Percentiles rank a stretch among this genome's conserved stretches.
Evolutionary conservation across 495 filamentous ascomycete species (phyloP).

Genomic region (Penicillium turbatum): DNA sequence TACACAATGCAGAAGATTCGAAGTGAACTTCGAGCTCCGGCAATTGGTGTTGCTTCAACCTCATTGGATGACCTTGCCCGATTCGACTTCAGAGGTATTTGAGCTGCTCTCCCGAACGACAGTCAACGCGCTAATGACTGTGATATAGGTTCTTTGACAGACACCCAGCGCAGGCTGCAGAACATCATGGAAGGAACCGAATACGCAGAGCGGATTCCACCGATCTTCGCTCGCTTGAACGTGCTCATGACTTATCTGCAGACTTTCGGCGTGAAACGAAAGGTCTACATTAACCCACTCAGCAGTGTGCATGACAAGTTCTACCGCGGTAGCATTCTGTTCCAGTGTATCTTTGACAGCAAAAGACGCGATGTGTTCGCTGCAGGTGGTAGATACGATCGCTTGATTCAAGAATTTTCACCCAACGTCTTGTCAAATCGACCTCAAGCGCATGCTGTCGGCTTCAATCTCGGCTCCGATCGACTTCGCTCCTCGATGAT

Average conservation of each 20-base stretch:
- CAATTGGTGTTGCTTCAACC: constrained; percentile 79
- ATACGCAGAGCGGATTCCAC: constrained; percentile 59
- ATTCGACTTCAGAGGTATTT: constrained; percentile 82
- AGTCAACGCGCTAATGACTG: constrained; percentile 14
- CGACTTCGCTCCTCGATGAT: constrained; percentile 64
- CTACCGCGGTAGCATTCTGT: constrained; percentile 81
- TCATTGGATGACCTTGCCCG: constrained; percentile 83
- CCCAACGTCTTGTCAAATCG: constrained; percentile 38
- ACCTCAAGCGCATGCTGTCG: constrained; percentile 67
- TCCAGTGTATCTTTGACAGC: constrained; percentile 85
- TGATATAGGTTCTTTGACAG: constrained; percentile 59
- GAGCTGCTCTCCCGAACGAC: neutral
- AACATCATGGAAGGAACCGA: constrained; percentile 67
- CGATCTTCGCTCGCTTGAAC: constrained; percentile 73
- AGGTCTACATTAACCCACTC: constrained; percentile 80
- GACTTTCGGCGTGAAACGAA: constrained; percentile 66
- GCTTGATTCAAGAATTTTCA: constrained; percentile 58
- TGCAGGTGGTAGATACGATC: constrained; percentile 90
- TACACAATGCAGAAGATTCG: constrained; percentile 83
- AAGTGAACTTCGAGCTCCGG: constrained; percentile 72
- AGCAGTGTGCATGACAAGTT: constrained; percentile 91
- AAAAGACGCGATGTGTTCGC: constrained; percentile 85
- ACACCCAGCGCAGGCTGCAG: constrained; percentile 68
- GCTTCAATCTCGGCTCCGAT: constrained; percentile 89
- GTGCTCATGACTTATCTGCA: constrained; percentile 71